A percentile compares a stretch with the other conserved stretches of the same genome.
Conservation (phyloP, 2,329 filamentous ascomycete species). For the Zymoseptoria brevis region DNA sequence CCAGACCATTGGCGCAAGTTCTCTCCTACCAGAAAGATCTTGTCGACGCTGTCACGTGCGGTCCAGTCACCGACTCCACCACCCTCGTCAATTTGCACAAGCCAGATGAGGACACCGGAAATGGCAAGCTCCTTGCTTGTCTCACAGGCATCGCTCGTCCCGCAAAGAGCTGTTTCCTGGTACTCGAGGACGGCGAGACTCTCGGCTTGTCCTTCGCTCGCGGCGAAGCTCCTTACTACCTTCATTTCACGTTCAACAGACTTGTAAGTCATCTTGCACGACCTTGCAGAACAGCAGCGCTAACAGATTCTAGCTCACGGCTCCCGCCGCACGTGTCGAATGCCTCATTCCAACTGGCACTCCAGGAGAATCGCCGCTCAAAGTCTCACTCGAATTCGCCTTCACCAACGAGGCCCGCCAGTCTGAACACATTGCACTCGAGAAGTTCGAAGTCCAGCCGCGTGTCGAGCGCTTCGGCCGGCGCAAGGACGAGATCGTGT, state of each 20-base stretch:
- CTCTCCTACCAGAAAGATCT: conserved; percentile 7
- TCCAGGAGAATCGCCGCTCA: neutral
- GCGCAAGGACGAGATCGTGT: conserved; percentile 5
- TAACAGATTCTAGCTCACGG: conserved; percentile 7
- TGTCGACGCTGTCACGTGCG: conserved; percentile 7
- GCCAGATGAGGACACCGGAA: neutral
- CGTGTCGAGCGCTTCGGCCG: neutral
- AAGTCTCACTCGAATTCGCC: conserved; percentile 1
- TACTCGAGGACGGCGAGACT: neutral
- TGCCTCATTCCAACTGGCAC: neutral
- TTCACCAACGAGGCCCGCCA: conserved; percentile 2
- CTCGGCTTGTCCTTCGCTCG: neutral
- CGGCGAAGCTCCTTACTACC: neutral
- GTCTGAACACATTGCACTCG: neutral
- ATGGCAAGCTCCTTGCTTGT: conserved; percentile 1
- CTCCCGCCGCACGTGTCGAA: conserved; percentile 8
- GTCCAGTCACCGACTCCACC: conserved; percentile 3
- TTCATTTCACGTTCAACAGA: conserved; percentile 1
- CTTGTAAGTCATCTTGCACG: conserved; percentile 1
- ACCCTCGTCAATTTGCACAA: conserved; percentile 9
- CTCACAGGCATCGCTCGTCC: conserved; percentile 3
- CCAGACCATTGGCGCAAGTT: conserved; percentile 1
- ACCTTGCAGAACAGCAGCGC: neutral
- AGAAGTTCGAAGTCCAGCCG: neutral
- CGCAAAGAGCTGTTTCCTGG: conserved; percentile 3